Evolutionary conservation across 768 basidiomycete genomes (phyloP).

Genomic region (Multifurca ochricompacta): DNA sequence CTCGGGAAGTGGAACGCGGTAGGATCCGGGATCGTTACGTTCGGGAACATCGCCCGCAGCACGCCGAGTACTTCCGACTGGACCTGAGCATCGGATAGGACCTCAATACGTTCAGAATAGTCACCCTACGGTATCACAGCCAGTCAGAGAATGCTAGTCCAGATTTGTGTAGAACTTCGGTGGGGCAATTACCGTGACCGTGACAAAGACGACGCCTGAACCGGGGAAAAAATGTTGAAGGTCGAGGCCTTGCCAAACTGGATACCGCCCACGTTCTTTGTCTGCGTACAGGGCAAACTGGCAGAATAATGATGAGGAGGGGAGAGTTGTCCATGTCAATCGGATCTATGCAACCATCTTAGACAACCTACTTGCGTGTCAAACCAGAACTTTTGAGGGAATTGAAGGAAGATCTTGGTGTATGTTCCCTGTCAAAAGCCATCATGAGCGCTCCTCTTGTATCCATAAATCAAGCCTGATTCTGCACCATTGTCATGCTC

Average conservation of each 20-base stretch:
- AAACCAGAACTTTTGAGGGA: constrained; percentile 17
- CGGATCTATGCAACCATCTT: too few species aligned
- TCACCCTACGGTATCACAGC: too few species aligned
- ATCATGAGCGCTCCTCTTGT: too few species aligned
- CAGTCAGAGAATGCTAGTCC: neutral
- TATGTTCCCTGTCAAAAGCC: neutral
- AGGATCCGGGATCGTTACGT: constrained; percentile 44
- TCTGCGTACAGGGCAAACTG: constrained; percentile 16
- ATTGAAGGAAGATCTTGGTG: constrained; percentile 12
- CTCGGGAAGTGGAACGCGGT: constrained; percentile 41
- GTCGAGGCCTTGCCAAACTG: constrained; percentile 60
- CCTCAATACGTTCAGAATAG: constrained; percentile 48
- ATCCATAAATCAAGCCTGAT: too few species aligned
- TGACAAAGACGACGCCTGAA: constrained; percentile 45
- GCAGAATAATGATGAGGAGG: neutral
- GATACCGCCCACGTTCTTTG: constrained; percentile 32
- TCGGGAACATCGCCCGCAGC: constrained; percentile 47
- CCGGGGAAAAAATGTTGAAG: constrained; percentile 48
- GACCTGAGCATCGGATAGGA: constrained; percentile 39
- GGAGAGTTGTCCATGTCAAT: too few species aligned
- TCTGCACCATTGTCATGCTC: constrained; percentile 49
- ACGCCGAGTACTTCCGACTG: constrained; percentile 47
- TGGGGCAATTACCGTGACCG: constrained; percentile 45
- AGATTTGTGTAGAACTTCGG: too few species aligned
- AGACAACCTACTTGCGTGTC: constrained; percentile 24